Evolutionary conservation across 1,284 basidiomycete genomes (phyloP).

Genomic region (Microbotryum violaceum): DNA sequence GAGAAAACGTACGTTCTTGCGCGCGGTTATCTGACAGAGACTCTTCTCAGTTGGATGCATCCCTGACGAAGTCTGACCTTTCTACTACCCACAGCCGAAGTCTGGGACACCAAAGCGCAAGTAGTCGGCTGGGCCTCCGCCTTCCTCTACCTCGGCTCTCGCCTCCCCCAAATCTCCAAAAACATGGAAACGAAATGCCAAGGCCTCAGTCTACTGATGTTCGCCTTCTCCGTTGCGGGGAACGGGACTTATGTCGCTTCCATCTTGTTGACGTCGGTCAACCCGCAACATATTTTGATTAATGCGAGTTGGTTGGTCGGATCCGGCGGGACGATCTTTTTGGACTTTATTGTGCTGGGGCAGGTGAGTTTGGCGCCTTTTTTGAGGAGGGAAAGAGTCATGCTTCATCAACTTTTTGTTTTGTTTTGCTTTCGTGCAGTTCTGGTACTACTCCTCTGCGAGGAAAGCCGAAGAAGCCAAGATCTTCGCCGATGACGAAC

Average conservation of each 20-base stretch:
- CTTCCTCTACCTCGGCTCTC: constrained; percentile 32
- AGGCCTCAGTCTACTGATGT: constrained; percentile 36
- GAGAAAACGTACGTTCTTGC: constrained; percentile 1
- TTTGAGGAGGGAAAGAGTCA: too few species aligned
- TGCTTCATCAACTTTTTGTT: too few species aligned
- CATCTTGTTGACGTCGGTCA: constrained; percentile 28
- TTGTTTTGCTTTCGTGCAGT: too few species aligned
- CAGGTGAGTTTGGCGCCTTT: constrained; percentile 16
- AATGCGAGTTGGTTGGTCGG: constrained; percentile 36
- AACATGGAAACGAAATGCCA: constrained; percentile 36
- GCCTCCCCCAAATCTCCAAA: constrained; percentile 34
- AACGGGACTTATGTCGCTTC: constrained; percentile 36
- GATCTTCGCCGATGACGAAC: constrained; percentile 11
- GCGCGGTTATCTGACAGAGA: too few species aligned
- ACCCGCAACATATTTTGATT: constrained; percentile 31
- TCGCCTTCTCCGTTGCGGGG: constrained; percentile 34
- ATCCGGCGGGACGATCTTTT: constrained; percentile 33
- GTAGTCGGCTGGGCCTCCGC: constrained; percentile 35
- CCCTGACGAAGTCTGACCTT: too few species aligned
- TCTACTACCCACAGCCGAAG: constrained; percentile 14
- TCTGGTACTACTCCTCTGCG: too few species aligned
- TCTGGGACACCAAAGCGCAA: constrained; percentile 36
- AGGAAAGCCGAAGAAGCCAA: not conserved
- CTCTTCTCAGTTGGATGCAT: too few species aligned
- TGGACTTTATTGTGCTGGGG: constrained; percentile 35